phyloP scores from a whole-genome alignment of 805 yeast genomes.

The Wickerhamomyces canadensis region DNA sequence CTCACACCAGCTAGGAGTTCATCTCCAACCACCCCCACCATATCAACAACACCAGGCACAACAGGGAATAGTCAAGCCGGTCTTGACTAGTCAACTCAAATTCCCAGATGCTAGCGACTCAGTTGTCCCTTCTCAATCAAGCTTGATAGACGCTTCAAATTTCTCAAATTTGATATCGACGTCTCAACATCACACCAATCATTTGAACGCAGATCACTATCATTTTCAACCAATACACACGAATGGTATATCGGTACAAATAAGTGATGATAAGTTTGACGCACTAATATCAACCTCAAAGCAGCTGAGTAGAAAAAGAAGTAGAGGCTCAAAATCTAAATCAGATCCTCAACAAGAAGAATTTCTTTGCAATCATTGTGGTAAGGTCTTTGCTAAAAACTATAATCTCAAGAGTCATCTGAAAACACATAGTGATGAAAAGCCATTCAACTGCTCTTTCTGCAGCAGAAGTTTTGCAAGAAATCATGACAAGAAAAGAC shows the following conservation, averaged over 20 bases:
- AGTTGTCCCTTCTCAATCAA: not conserved
- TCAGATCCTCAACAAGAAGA: slow-evolving; percentile 8
- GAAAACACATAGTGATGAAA: slow-evolving; percentile 70
- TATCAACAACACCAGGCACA: not conserved
- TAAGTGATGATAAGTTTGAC: not conserved
- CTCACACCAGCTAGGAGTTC: too few relatives aligned
- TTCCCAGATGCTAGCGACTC: not conserved
- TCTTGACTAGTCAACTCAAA: not conserved
- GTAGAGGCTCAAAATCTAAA: slow-evolving; percentile 7
- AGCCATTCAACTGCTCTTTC: slow-evolving; percentile 60
- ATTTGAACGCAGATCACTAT: not conserved
- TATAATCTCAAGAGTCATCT: slow-evolving; percentile 76
- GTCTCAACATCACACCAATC: not conserved
- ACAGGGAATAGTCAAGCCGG: not conserved
- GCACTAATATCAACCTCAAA: not conserved
- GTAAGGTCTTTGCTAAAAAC: slow-evolving; percentile 69
- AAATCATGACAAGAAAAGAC: slow-evolving; percentile 71
- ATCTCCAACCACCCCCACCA: not conserved
- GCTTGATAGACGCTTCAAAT: not conserved
- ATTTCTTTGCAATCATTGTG: slow-evolving; percentile 59
- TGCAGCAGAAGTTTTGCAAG: slow-evolving; percentile 72
- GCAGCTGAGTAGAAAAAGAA: slow-evolving; percentile 2
- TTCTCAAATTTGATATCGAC: too few relatives aligned
- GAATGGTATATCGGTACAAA: too few relatives aligned
- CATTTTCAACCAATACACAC: too few relatives aligned